Evolutionary conservation across 2,329 filamentous ascomycete genomes (phyloP), one percentile per base, ranked within the genome.

Genomic region (Teratosphaeria viscida): DNA sequence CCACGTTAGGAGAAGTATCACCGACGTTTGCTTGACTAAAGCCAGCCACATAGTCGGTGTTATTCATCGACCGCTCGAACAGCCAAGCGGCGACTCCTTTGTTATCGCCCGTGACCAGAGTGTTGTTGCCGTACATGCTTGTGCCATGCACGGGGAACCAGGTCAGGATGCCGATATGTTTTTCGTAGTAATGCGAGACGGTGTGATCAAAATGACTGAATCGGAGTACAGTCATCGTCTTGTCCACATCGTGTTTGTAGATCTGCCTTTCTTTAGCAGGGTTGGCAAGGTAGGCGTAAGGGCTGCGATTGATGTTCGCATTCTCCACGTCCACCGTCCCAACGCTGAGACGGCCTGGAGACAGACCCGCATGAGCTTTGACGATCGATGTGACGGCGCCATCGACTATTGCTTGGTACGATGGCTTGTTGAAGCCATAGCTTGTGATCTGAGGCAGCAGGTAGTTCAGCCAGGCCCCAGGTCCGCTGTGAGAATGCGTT

Each of bases 81-180:
- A 96, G 77, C 70, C 87, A 88, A 0, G 92, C 89, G 2, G 92
- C 92, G 6, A 96, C 90, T 12, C 92, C 92, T 76, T 97, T 97
- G 77, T 97, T 97, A 73, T 97, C 92, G n/a, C 90, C 92, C 2
- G 91, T 86, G 56, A 94, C 84, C 14, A 96, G 80, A 0, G 91
- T 96, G 74, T 96, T 96, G 75, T 96, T 96, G 58, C 89, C 88
- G 27, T 92, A 84, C 74, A 96, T 83, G 0, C 90, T 95, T 0
- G 92, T 97, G 54, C 92, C 92, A 72, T 97, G 92, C 0, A 92
- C 89, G 2, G 92, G 85, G 72, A 92, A 96, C 89, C 92, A 97
- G 16, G 90, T 94, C 60, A 97, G 75, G 0, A 95, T 78, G 12
- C 90, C 92, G 52, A 90, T 83, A 60, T 86, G 87, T 74, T 90